Base-by-base conservation (phyloP, 148 eudicot species). In the Silene uniflora region DNA sequence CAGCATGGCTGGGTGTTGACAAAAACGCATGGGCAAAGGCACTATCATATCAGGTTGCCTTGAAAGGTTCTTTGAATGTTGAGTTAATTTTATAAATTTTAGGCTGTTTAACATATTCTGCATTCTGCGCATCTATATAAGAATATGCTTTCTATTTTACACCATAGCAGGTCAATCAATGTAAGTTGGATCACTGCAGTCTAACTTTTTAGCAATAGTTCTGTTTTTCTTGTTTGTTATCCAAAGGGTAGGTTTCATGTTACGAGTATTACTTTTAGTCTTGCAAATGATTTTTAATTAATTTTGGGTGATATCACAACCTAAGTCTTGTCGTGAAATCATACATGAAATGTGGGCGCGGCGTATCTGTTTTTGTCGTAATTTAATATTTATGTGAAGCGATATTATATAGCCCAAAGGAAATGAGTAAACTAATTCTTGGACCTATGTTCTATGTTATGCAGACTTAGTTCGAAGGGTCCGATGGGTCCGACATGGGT, bases 1-100 rank as follows among this genome's bases (percentile, higher is more conserved):
- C 88, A 29, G 86, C 92, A 60, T 95, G 97, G 98, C 85, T 90
- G 83, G 97, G 98, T 58, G 84, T 86, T 78, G 97, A 95, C 86
- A 89, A 79, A 77, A 84, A 81, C 87, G 87, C 92, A 62, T 95
- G 97, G 98, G 77, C 84, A 77, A 92, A 95, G 86, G 89, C 82
- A 72, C 86, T 95, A 56, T 90, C 96, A 77, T 92, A 95, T 82
- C 97, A 95, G 98, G 98, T 95, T 73, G 81, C 67, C 7, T 8
- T 39, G 21, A 56, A 52, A 75, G 49, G 54, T 35, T 73, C 54
- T 73, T 70, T 52, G 71, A 25, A 59, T 66, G 56, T 62, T 21
- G 19, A 49, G 22, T 44, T 32, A 17, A 8, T 3, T 69, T 73
- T 69, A 54, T 73, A 66, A 7, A 14, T 23, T 18, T 13, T 61